Conservation (phyloP, 106 monocot genomes). For the Phalaenopsis equestris region DNA sequence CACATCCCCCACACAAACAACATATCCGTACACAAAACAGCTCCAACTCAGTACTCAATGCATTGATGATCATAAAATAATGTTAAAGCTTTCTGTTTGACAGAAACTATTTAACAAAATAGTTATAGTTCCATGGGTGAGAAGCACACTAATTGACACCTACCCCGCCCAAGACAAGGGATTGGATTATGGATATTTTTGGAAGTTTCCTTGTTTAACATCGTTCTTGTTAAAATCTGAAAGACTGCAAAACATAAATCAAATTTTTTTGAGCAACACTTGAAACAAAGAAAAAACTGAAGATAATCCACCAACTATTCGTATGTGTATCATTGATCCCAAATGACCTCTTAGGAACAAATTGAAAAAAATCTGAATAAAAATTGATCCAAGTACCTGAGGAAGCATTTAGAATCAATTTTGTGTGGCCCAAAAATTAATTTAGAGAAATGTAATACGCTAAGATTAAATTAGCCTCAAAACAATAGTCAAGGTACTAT, state of each 20-base stretch:
- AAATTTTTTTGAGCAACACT: neutral
- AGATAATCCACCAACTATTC: too few species aligned
- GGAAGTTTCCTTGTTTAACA: neutral
- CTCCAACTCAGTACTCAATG: neutral
- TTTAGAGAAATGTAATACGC: too few species aligned
- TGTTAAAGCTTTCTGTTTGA: neutral
- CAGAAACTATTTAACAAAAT: neutral
- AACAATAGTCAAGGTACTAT: too few species aligned
- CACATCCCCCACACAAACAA: neutral
- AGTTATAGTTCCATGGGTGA: neutral
- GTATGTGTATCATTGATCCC: too few species aligned
- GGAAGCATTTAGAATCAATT: too few species aligned
- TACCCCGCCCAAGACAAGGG: neutral
- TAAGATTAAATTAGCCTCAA: too few species aligned
- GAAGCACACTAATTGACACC: neutral
- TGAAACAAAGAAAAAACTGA: too few species aligned
- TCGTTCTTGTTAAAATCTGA: neutral
- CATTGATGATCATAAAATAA: neutral
- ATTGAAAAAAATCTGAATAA: too few species aligned
- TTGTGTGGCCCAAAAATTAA: too few species aligned
- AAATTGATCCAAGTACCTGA: too few species aligned
- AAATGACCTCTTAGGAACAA: too few species aligned
- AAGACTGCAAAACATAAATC: neutral
- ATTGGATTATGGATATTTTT: neutral
- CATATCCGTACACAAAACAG: neutral